Base-by-base conservation (phyloP, 2,329 filamentous ascomycete genomes). In the Clonostachys chloroleuca region DNA sequence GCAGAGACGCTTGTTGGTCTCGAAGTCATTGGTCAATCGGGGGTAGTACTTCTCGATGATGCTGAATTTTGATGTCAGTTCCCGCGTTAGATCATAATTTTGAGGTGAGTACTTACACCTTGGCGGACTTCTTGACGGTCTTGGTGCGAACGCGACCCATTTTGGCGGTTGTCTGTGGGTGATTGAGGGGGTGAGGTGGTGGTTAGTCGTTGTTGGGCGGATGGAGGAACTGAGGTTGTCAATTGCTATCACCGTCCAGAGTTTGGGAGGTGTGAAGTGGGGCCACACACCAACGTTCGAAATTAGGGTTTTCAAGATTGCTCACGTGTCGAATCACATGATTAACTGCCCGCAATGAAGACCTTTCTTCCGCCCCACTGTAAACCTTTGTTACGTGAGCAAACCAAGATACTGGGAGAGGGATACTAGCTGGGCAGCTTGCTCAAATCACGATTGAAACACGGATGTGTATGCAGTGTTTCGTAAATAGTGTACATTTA, bases 1-100 rank as follows among this genome's bases (percentile, higher is more conserved):
- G 81, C 94, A 97, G 68, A 97, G 95, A 67, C 91, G 84, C 89
- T 96, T 96, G 88, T 96, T 96, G 84, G 89, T 96, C 87, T 99
- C 94, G 81, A 99, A 99, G 82, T 99, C 94, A 69, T 97, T 89
- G 58, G 92, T 96, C 73, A 99, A 83, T 78, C 90, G 91, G 70
- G 94, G 94, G 80, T 95, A 95, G 83, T 94, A 95, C 61, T 88
- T 84, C 87, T 96, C 92, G 78, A 99, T 97, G 81, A 97, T 92
- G 84, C 24, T 30, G 9, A 30, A 30, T 1, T 30, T 30, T 30
- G 24, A 30, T 30, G 24, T 30, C 3, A 30, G 24, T 10, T 30
- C 8, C 24, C 8, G 24, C 24, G 9, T 10, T 30, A 2, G n/a
- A n/a, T 30, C 24, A 30, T 10, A 18, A 4, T 30, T 10, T 9